A percentile compares a stretch with the other conserved stretches of the same genome.
Conservation (phyloP, 768 basidiomycete species). For the Neoboletus brunneissimus region DNA sequence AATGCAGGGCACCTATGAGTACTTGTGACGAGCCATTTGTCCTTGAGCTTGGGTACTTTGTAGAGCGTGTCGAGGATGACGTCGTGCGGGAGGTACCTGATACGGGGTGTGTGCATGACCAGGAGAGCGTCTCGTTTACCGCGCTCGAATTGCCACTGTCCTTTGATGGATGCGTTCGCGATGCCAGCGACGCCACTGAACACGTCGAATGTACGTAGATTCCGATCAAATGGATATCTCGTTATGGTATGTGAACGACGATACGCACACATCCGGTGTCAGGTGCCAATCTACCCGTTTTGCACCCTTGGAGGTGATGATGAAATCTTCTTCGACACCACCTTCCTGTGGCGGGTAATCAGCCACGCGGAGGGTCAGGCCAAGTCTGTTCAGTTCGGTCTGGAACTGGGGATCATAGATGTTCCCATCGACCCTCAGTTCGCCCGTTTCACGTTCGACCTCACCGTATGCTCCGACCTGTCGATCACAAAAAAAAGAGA, state of each 20-base stretch:
- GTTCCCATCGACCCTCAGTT: constrained; percentile 31
- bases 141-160: constrained; percentile 33
- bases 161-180: constrained; percentile 32
- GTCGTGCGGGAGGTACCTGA: constrained; percentile 16
- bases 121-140: constrained; percentile 35
- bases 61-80: constrained; percentile 27
- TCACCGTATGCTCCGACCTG: constrained; percentile 38
- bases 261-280: constrained; percentile 22
- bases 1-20: constrained; percentile 33
- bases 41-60: constrained; percentile 20
- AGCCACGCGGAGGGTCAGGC: not conserved
- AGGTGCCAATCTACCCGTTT: constrained; percentile 6
- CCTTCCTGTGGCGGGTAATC: constrained; percentile 15
- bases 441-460: constrained; percentile 30
- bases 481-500: too few relatives aligned
- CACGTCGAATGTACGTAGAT: not conserved
- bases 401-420: constrained; percentile 29
- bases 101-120: constrained; percentile 32
- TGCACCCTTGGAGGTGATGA: constrained; percentile 27
- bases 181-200: constrained; percentile 23
- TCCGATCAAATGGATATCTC: not conserved
- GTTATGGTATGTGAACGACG: not conserved
- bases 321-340: constrained; percentile 19
- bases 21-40: constrained; percentile 35
- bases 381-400: constrained; percentile 9